Evolutionary conservation across 2,329 filamentous ascomycete genomes (phyloP), one percentile per base, ranked within the genome.

Genomic region (Teratosphaeria epicoccoides): DNA sequence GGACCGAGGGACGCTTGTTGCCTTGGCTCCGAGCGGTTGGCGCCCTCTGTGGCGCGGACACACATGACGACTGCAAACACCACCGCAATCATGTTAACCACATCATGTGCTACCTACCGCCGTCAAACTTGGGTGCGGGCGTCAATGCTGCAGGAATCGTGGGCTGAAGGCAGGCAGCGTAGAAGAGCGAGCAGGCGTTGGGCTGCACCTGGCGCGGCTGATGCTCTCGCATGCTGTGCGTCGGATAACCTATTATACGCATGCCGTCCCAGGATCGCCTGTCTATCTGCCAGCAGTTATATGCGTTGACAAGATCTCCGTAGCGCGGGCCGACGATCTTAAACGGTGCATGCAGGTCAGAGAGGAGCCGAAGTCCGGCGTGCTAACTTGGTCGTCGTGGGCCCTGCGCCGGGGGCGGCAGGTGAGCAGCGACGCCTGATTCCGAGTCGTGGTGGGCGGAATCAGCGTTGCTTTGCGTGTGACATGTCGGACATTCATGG

Each of bases 291-390:
- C 24, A n/a, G 28, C 33, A 24, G 24, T 33, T 12, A 24, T 24
- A 12, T 33, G 40, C 40, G 14, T 46, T 20, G 49, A 50, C 24
- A 11, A 46, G 49, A 46, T 43, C 49, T 48, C 46, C 46, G 46
- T 23, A 28, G 49, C 49, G 44, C 44, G n/a, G 14, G 25, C 26
- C 49, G 49, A 24, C 46, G 23, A 50, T 45, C 14, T 9, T 26
- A 25, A 23, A 40, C n/a, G 22, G 37, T 43, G 6, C 37, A 24
- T 46, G 49, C 33, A 46, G 49, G 47, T 49, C 9, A 44, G 44
- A 49, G 47, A 49, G 47, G 47, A 49, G 47, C 47, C 47, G 47
- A 49, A 40, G 47, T 46, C 44, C 44, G 44, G 44, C n/a, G 44
- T 7, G n/a, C 33, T 7, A 17, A 17, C 20, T 20, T 40, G 33